Evolutionary conservation across 2,329 filamentous ascomycete species (phyloP).

Genomic region (Sclerotinia nivalis): DNA sequence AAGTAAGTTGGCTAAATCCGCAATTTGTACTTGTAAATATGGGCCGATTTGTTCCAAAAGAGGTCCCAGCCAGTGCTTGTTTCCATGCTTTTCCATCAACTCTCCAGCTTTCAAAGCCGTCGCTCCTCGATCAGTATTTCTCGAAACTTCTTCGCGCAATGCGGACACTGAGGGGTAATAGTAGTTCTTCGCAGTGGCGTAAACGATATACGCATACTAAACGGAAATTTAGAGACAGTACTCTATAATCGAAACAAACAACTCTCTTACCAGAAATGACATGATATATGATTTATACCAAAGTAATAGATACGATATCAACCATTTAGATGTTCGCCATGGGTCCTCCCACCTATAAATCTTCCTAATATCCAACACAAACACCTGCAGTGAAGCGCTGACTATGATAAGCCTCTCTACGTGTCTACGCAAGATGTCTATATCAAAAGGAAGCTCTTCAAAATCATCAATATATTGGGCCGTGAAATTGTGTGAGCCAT

Average conservation of each 20-base stretch:
- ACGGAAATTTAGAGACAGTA: conserved; percentile 6
- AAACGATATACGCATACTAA: conserved; percentile 32
- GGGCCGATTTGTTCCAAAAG: conserved; percentile 37
- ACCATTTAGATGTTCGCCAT: conserved; percentile 39
- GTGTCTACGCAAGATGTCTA: conserved; percentile 38
- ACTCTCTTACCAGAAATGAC: conserved; percentile 31
- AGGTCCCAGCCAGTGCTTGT: conserved; percentile 41
- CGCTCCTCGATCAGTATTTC: conserved; percentile 38
- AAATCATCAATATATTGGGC: conserved; percentile 43
- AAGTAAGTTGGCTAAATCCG: conserved; percentile 42
- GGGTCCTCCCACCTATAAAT: conserved; percentile 44
- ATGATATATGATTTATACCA: conserved; percentile 33
- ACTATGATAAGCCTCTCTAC: conserved; percentile 44
- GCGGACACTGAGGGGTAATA: conserved; percentile 28
- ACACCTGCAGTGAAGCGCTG: conserved; percentile 43
- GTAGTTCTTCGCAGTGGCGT: conserved; percentile 30
- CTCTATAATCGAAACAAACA: neutral
- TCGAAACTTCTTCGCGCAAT: conserved; percentile 36
- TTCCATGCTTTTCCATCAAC: conserved; percentile 43
- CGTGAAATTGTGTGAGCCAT: conserved; percentile 41
- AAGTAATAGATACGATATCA: conserved; percentile 31
- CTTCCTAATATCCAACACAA: conserved; percentile 41
- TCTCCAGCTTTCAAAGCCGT: conserved; percentile 42
- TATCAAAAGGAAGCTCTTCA: conserved; percentile 32
- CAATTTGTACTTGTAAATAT: conserved; percentile 42